These are phyloP conservation scores for Termitomyces eurrhizus DNA, from an alignment of 768 basidiomycete species.

Conservation along the genomic window DNA sequence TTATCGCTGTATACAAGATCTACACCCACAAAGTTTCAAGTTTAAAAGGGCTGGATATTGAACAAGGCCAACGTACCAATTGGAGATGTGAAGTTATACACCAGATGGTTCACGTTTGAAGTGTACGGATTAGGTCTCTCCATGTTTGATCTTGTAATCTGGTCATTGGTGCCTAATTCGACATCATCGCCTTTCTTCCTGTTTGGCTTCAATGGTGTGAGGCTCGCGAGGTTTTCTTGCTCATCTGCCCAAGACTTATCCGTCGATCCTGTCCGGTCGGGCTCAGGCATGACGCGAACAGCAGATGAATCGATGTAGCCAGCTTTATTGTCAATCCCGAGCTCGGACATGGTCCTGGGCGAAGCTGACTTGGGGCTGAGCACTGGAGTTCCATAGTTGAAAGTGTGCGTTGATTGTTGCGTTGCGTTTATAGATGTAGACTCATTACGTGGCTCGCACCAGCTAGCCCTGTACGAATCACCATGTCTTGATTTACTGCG, in stretches of 20 bases:
- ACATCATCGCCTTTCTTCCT: slow-evolving; percentile 34
- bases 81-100: slow-evolving; percentile 66
- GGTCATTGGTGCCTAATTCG: slow-evolving; percentile 26
- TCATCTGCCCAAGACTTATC: slow-evolving; percentile 25
- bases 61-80: slow-evolving; percentile 44
- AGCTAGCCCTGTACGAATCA: slow-evolving; percentile 13
- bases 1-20: no score
- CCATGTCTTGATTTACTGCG: slow-evolving; percentile 29
- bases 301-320: no score
- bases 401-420: no score
- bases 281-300: neutral
- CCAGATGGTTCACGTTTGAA: slow-evolving; percentile 44
- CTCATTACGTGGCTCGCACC: slow-evolving; percentile 19
- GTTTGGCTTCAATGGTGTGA: slow-evolving; percentile 17
- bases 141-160: slow-evolving; percentile 32
- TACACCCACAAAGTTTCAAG: neutral
- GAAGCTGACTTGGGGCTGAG: slow-evolving; percentile 10
- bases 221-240: slow-evolving; percentile 18
- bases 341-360: slow-evolving; percentile 23
- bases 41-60: neutral
- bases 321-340: slow-evolving; percentile 7
- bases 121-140: slow-evolving; percentile 35
- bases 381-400: no score
- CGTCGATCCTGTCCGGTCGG: slow-evolving; percentile 16
- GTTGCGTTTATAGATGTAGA: slow-evolving; percentile 10